phyloP scores from a whole-genome alignment of 352 stramenopile genomes.

The Elongisporangium anandrum region DNA sequence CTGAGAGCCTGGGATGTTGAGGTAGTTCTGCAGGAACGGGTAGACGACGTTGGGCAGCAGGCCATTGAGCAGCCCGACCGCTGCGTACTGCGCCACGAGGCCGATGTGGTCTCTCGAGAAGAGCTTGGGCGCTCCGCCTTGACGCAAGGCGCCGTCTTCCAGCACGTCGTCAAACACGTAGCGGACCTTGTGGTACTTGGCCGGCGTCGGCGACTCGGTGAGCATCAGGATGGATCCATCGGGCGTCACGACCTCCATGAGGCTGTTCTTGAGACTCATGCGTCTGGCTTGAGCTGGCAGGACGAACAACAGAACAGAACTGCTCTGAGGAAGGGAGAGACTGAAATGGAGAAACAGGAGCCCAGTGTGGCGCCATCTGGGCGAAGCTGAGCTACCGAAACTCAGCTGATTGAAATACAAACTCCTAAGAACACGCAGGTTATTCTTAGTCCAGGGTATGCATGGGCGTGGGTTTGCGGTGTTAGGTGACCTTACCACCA shows the following conservation, averaged over 20 bases:
- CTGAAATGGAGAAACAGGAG: too few relatives aligned
- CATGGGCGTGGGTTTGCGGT: too few relatives aligned
- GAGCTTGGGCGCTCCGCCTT: constrained; percentile 30
- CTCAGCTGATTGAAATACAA: too few relatives aligned
- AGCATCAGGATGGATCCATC: not conserved
- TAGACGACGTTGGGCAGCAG: constrained; percentile 43
- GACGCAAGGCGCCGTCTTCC: constrained; percentile 34
- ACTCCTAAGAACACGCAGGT: too few relatives aligned
- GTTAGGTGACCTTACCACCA: too few relatives aligned
- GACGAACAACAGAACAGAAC: too few relatives aligned
- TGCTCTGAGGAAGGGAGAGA: too few relatives aligned
- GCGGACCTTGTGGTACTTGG: constrained; percentile 28
- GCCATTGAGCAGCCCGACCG: constrained; percentile 47
- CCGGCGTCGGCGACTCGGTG: constrained; percentile 3
- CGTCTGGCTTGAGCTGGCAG: too few relatives aligned
- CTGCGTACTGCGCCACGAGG: constrained; percentile 46
- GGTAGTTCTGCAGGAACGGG: constrained; percentile 53
- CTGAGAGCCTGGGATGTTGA: constrained; percentile 44
- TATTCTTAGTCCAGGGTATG: too few relatives aligned
- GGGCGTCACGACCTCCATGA: constrained; percentile 15
- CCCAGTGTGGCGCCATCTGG: too few relatives aligned
- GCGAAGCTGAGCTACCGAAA: too few relatives aligned
- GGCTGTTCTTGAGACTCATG: too few relatives aligned
- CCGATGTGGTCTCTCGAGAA: constrained; percentile 41
- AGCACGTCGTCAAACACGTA: constrained; percentile 40